Evolutionary conservation across 148 eudicot species (phyloP).

Genomic region (Persicaria maculosa): DNA sequence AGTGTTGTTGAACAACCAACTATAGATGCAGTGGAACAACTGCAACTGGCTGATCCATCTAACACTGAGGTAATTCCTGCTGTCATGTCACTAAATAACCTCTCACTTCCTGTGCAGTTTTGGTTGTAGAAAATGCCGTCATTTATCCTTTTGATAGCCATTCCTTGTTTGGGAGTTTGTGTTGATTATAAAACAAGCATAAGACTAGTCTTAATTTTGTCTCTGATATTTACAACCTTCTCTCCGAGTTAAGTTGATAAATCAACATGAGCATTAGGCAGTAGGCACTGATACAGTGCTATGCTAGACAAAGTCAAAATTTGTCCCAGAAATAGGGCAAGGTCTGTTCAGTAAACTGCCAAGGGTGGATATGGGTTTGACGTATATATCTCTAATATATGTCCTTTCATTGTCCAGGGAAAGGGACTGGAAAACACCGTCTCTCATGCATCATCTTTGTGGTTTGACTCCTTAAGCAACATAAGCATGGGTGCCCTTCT

Average conservation of each 20-base stretch:
- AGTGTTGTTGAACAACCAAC: constrained; percentile 18
- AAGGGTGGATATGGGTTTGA: neutral
- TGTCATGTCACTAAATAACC: neutral
- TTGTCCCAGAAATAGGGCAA: too few relatives aligned
- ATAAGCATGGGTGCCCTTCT: constrained; percentile 44
- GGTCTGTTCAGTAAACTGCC: neutral
- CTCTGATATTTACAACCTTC: neutral
- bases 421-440: constrained; percentile 20
- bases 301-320: too few relatives aligned
- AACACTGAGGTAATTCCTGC: constrained; percentile 24
- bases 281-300: too few relatives aligned
- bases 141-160: neutral
- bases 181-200: neutral
- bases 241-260: neutral
- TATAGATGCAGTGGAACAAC: constrained; percentile 19
- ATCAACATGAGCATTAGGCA: neutral
- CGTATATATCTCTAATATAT: neutral
- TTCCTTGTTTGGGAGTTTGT: neutral
- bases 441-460: constrained; percentile 25
- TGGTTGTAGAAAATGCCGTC: neutral
- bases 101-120: neutral
- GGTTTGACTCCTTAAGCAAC: constrained; percentile 50
- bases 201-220: neutral
- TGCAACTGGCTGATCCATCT: constrained; percentile 19
- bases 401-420: constrained; percentile 28